Evolutionary conservation across 2,329 filamentous ascomycete species (phyloP), one percentile per base, ranked within the genome.

Genomic region (Scleromitrula shiraiana): DNA sequence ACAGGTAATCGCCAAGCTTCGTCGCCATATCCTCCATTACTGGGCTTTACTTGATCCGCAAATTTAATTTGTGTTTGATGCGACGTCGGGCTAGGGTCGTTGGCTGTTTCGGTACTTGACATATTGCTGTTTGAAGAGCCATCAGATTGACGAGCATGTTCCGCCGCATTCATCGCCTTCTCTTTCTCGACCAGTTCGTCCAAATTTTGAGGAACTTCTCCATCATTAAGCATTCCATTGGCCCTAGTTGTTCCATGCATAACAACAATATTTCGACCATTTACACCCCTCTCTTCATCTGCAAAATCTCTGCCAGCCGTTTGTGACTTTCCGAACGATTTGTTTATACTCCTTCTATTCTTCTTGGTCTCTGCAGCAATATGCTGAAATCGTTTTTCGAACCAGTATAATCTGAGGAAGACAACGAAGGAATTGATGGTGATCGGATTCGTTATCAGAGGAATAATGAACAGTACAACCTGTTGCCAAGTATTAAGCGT

Each of bases 341-440:
- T 70, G 67, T 74, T 70, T n/a, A 83, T 66, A 29, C 76, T 84
- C 46, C 76, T 74, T 46, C 90, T 79, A 45, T 82, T 71, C 36
- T 70, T 73, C 46, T 80, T 78, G 1, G 86, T 82, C 58, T 95
- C 86, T 27, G 75, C 75, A 12, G 85, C 89, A 55, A 95, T 78
- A 59, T 86, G 76, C 63, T 95, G 85, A 63, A 98, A 97, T 7
- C 90, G 80, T 67, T 94, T 95, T 67, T 98, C 90, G 64, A 98
- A 98, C 91, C 91, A 98, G 68, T 95, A 96, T 2, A 98, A 73
- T 22, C 93, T 85, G 12, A 97, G 75, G 58, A 95, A 91, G 7
- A 98, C 93, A 37, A 98, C 88, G 37, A 80, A 85, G 2, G 85
- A 80, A 62, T 95, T 82, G 59, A 95, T 83, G 39, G 85, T 82